Base-by-base conservation (phyloP, 495 filamentous ascomycete genomes). In the Friedmanniomyces endolithicus region DNA sequence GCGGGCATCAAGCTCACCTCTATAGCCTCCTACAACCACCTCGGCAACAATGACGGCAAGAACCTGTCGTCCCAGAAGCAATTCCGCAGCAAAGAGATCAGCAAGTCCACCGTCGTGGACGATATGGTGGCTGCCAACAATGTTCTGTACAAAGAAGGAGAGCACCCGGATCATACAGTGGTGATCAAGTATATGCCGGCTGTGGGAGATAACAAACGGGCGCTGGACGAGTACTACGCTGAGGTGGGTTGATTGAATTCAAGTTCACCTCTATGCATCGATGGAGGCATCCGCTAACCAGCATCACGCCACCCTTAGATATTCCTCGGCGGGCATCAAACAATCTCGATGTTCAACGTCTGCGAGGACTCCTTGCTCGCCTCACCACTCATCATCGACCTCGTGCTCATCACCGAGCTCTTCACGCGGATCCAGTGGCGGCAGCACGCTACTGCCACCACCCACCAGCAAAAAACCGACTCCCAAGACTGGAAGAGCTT, bases 51-150 rank as follows among this genome's bases (percentile, higher is more conserved):
- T 67, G 92, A 98, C 68, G 92, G 92, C 75, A 95, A 87, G 82
- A 98, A 98, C 75, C 72, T 98, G 60, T 94, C 86, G 75, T 95
- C 88, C 22, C 90, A 96, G 70, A 86, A 83, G 76, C 94, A 96
- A 70, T 98, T 98, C 80, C 88, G 92, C 65, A 95, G 88, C 70
- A 98, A 98, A 82, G 92, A 98, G 74, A 98, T 98, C 65, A 90
- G 86, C 73, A 98, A 96, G 80, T 89, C 86, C 63, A 98, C 95
- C 65, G 90, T 98, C 14, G 92, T 98, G 52, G 90, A 98, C 70
- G 92, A 98, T 74, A 96, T 96, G 92, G 92, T 98, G 51, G 89
- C 86, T 58, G 89, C 92, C 65, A 98, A 98, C 76, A 74, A 70
- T 43, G 83, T 96, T 31, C 77, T 98, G 43, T 98, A 98, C 75